These are phyloP conservation scores for Aurifilum marmelostoma DNA, from an alignment of 2,329 filamentous ascomycete genomes.

Conservation along the genomic window DNA sequence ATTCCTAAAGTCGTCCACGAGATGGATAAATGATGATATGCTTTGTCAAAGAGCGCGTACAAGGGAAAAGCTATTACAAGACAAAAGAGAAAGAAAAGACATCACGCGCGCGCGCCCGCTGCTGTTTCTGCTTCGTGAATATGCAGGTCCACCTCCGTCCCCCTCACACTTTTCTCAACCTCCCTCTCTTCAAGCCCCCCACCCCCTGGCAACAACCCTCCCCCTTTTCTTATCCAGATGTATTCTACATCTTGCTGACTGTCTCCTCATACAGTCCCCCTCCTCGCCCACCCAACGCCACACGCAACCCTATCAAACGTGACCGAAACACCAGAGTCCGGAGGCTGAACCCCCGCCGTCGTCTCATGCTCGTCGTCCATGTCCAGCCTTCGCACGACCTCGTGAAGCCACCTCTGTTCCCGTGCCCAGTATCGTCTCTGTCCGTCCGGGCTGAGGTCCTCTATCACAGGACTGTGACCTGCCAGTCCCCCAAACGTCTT, in stretches of 20 bases:
- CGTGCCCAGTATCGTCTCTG: constrained; percentile 21
- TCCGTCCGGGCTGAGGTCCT: constrained; percentile 15
- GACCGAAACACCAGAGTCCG: constrained; percentile 4
- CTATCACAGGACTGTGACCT: constrained; percentile 6
- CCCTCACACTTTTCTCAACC: not conserved
- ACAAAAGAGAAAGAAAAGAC: constrained; percentile 5
- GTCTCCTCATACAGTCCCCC: constrained; percentile 5
- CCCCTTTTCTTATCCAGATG: not conserved
- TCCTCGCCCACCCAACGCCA: constrained; percentile 2
- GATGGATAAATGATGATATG: not conserved
- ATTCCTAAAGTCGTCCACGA: not conserved
- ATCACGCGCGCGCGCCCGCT: constrained; percentile 20
- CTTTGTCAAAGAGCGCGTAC: not conserved
- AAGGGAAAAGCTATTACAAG: constrained; percentile 22
- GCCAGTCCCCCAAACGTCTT: not conserved
- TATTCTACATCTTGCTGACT: not conserved
- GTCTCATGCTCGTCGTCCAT: constrained; percentile 1
- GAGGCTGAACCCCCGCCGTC: not conserved
- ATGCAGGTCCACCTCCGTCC: not conserved
- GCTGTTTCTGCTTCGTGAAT: constrained; percentile 1
- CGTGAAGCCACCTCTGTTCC: constrained; percentile 19
- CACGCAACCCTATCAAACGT: not conserved
- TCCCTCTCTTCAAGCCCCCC: not conserved
- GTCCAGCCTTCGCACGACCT: constrained; percentile 14
- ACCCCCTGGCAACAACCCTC: no score